Evolutionary conservation across 2,329 filamentous ascomycete species (phyloP), one percentile per base, ranked within the genome.

Genomic region (Colletotrichum truncatum): DNA sequence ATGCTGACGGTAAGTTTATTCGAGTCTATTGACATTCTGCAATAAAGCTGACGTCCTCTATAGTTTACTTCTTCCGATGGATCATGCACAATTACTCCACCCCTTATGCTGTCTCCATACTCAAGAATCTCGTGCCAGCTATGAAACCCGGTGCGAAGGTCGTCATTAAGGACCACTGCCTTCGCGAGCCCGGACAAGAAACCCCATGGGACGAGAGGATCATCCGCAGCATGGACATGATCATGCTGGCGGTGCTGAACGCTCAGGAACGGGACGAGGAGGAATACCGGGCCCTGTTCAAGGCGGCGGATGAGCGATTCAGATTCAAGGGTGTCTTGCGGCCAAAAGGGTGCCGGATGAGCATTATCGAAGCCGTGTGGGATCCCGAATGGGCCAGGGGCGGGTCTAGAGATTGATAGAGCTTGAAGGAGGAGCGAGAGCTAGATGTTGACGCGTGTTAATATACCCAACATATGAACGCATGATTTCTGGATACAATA

Each of bases 161-260:
- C 6, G 30, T 72, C 14, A 57, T 73, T 23, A 63, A 66, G 14
- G 71, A 73, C 14, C 57, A 66, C 67, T 84, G 82, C 67, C 71
- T 84, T 2, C 73, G 76, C 0, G 76, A 79, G 26, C 73, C 76
- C 1, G 79, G 78, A 1, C 69, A 67, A 3, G 80, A 84, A 67
- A 76, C 73, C 21, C 70, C 77, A 1, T 82, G 79, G 78, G 82
- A 85, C 64, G 81, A 84, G 69, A 81, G 77, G 66, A 72, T 84
- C 39, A 81, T 84, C 61, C 73, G 80, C 11, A 77, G 79, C 32
- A 85, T 86, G 81, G 84, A 86, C 67, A 71, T 86, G 67, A 74
- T 84, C 3, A 86, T 87, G 84, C 70, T 86, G 71, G 78, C 78
- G 9, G 65, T 85, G 32, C 74, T 85, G 36, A 87, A 87, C 67